Conservation (phyloP, 805 yeast species). For the Saccharomycopsis synnaedendra region DNA sequence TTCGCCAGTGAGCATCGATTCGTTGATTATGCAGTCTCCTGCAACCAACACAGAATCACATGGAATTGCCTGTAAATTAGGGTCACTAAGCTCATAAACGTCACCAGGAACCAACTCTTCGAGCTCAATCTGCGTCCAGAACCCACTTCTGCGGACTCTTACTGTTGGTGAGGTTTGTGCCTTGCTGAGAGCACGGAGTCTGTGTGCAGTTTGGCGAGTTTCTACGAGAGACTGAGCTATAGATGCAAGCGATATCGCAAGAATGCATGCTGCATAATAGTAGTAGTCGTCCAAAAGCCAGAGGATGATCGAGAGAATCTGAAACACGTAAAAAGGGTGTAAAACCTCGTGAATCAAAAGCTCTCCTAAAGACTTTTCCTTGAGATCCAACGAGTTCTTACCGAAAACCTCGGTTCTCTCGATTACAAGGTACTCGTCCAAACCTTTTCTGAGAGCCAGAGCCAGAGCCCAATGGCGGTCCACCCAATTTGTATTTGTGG, state of each 20-base stretch:
- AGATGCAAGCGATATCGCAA: constrained; percentile 73
- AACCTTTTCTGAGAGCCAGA: constrained; percentile 46
- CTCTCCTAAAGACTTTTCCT: constrained; percentile 54
- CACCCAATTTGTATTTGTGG: constrained; percentile 78
- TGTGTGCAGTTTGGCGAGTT: constrained; percentile 60
- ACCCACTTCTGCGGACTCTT: constrained; percentile 84
- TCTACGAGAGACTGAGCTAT: constrained; percentile 76
- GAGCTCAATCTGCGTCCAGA: constrained; percentile 76
- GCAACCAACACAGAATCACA: constrained; percentile 80
- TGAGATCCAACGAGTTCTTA: constrained; percentile 59
- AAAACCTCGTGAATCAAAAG: constrained; percentile 77
- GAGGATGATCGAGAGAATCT: constrained; percentile 78
- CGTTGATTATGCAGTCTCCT: constrained; percentile 96
- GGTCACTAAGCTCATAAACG: constrained; percentile 83
- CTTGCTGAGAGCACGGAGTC: constrained; percentile 63
- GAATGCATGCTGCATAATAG: constrained; percentile 89
- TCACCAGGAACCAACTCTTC: constrained; percentile 92
- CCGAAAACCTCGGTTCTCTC: constrained; percentile 72
- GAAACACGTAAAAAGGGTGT: constrained; percentile 94
- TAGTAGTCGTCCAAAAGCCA: constrained; percentile 92
- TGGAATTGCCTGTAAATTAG: constrained; percentile 62
- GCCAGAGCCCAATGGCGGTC: constrained; percentile 63
- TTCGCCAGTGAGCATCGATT: constrained; percentile 96
- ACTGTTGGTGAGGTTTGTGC: constrained; percentile 32
- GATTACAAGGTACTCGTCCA: constrained; percentile 55